Conservation (phyloP, 192 early-diverging fungal species). For the Gaertneriomyces sp. region DNA sequence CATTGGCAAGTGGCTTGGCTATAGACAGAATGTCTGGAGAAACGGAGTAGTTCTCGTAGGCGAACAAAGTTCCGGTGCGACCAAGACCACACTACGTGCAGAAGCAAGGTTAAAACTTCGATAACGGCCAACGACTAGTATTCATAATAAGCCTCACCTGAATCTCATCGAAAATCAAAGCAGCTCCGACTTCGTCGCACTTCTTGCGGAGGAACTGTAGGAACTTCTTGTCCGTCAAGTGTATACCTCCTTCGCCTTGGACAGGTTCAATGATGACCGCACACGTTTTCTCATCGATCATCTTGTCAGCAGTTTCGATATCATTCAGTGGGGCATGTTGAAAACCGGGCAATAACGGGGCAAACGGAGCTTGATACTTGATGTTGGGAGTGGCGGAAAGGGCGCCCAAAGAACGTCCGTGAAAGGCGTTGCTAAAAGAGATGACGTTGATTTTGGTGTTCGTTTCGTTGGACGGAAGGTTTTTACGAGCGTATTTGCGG, state of each 20-base stretch:
- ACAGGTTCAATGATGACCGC: conserved; percentile 95
- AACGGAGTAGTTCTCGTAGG: conserved; percentile 67
- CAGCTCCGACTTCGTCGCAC: conserved; percentile 81
- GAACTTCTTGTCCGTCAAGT: conserved; percentile 69
- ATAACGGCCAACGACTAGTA: neutral
- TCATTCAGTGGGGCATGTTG: conserved; percentile 70
- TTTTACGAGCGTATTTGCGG: conserved; percentile 75
- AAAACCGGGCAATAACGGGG: conserved; percentile 86
- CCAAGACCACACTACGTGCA: conserved; percentile 78
- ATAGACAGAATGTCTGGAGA: conserved; percentile 91
- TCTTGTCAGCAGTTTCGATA: conserved; percentile 51
- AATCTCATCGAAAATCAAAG: conserved; percentile 95
- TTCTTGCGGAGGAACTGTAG: conserved; percentile 69
- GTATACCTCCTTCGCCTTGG: conserved; percentile 95
- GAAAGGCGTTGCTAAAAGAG: conserved; percentile 90
- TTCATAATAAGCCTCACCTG: conserved; percentile 51
- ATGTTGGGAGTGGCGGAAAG: conserved; percentile 88
- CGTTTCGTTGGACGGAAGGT: conserved; percentile 39
- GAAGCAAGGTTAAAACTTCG: too few species aligned
- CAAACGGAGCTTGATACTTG: conserved; percentile 94
- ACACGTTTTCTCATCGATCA: conserved; percentile 76
- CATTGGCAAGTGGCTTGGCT: conserved; percentile 97
- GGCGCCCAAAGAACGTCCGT: conserved; percentile 94
- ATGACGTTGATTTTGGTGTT: conserved; percentile 71
- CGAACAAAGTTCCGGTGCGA: conserved; percentile 85